A percentile compares a stretch with the other conserved stretches of the same genome.
These are phyloP conservation scores for Tulasnella sp. DNA, from an alignment of 768 basidiomycete genomes.

Conservation along the genomic window DNA sequence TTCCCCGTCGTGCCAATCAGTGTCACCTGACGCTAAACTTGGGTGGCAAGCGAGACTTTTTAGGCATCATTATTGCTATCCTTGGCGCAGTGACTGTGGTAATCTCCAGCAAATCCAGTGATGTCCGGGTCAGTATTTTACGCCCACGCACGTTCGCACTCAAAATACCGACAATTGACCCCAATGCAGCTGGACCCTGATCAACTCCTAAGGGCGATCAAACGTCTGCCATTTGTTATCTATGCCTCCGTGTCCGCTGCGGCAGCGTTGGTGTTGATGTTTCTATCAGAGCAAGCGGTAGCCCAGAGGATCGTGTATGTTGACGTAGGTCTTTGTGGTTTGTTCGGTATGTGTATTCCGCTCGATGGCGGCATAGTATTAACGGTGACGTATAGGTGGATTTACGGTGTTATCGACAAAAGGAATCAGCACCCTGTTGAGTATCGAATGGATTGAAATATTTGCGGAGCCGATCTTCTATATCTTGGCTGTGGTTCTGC, in stretches of 20 bases:
- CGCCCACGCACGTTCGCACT: neutral
- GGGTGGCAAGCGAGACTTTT: slow-evolving; percentile 48
- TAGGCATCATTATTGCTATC: slow-evolving; percentile 69
- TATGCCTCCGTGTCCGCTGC: slow-evolving; percentile 56
- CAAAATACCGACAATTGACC: neutral
- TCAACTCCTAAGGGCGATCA: slow-evolving; percentile 54
- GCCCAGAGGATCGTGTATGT: slow-evolving; percentile 65
- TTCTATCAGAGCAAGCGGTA: slow-evolving; percentile 48
- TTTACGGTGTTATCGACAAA: slow-evolving; percentile 94
- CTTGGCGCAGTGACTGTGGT: slow-evolving; percentile 92
- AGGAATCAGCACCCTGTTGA: slow-evolving; percentile 75
- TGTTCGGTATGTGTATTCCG: slow-evolving; percentile 26
- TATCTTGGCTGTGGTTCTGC: slow-evolving; percentile 55
- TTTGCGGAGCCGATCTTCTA: slow-evolving; percentile 76
- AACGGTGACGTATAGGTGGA: slow-evolving; percentile 42
- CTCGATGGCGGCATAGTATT: neutral
- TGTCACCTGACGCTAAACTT: slow-evolving; percentile 19
- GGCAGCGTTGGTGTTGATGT: slow-evolving; percentile 41
- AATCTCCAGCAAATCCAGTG: slow-evolving; percentile 57
- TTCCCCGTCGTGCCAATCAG: slow-evolving; percentile 11
- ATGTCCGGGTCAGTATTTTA: slow-evolving; percentile 36
- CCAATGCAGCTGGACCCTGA: slow-evolving; percentile 47
- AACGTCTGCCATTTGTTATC: slow-evolving; percentile 56
- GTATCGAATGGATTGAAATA: slow-evolving; percentile 60
- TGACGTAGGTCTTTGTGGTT: slow-evolving; percentile 77